Conservation (phyloP, 1,284 basidiomycete genomes). For the Hypsizygus ulmarius region DNA sequence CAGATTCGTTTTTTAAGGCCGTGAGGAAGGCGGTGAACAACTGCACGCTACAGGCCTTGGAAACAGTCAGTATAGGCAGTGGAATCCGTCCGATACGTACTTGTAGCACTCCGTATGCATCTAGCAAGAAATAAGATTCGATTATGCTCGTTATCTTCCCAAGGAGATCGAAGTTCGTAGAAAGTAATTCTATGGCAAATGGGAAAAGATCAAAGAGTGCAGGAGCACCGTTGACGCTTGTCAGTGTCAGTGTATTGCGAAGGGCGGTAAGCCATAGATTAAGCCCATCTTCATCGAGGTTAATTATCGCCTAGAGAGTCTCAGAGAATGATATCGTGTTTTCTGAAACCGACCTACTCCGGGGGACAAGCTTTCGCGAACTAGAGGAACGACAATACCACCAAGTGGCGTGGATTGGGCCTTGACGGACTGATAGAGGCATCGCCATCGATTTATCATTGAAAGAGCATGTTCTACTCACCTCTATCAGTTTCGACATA, state of each 20-base stretch:
- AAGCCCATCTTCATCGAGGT: conserved; percentile 80
- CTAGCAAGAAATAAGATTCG: conserved; percentile 82
- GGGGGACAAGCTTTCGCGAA: conserved; percentile 71
- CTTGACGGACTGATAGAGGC: conserved; percentile 51
- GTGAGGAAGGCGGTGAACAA: conserved; percentile 54
- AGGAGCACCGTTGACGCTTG: conserved; percentile 43
- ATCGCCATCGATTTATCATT: neutral
- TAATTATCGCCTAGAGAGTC: conserved; percentile 53
- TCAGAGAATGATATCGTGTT: conserved; percentile 1
- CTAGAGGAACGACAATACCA: conserved; percentile 66
- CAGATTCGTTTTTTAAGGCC: conserved; percentile 48
- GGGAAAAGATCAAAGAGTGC: conserved; percentile 72
- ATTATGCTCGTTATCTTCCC: conserved; percentile 65
- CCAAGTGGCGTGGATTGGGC: conserved; percentile 57
- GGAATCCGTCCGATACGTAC: conserved; percentile 36
- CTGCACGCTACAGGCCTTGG: conserved; percentile 48
- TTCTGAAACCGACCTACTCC: conserved; percentile 38
- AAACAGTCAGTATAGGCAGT: conserved; percentile 5
- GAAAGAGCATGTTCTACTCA: conserved; percentile 30
- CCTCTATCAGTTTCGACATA: conserved; percentile 71
- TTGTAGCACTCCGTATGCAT: conserved; percentile 65
- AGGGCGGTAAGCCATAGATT: conserved; percentile 75
- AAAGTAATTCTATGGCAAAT: conserved; percentile 56
- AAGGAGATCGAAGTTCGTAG: conserved; percentile 73
- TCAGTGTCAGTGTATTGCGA: conserved; percentile 62